These are phyloP conservation scores for Metschnikowia henanensis DNA, from an alignment of 805 yeast species.

Conservation along the genomic window DNA sequence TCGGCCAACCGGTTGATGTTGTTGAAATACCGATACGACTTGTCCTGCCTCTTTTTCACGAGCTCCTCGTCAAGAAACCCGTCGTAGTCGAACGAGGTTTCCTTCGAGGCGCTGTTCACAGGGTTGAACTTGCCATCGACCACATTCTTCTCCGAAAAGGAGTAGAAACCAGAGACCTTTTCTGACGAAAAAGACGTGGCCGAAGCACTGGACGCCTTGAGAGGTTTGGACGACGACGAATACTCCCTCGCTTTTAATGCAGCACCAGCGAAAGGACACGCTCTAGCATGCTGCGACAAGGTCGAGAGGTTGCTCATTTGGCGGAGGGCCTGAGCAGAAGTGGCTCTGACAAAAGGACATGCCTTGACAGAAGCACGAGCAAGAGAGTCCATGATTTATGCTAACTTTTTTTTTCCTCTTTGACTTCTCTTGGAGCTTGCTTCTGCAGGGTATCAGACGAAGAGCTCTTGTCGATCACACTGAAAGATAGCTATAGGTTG, in stretches of 20 bases:
- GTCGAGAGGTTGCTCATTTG: conserved; percentile 46
- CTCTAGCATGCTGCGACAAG: conserved; percentile 57
- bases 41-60: conserved; percentile 75
- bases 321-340: conserved; percentile 60
- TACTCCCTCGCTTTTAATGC: conserved; percentile 57
- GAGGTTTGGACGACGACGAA: conserved; percentile 47
- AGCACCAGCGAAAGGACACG: conserved; percentile 90
- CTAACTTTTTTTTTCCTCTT: neutral
- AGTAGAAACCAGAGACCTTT: conserved; percentile 32
- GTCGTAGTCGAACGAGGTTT: conserved; percentile 64
- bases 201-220: conserved; percentile 44
- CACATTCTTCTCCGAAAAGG: conserved; percentile 30
- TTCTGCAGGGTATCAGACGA: too few species aligned
- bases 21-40: conserved; percentile 94
- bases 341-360: conserved; percentile 79
- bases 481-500: neutral
- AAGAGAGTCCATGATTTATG: conserved; percentile 88
- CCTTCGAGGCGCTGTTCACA: conserved; percentile 39
- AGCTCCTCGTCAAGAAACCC: conserved; percentile 69
- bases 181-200: conserved; percentile 29
- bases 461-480: neutral
- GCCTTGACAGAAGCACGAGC: conserved; percentile 73
- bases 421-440: neutral
- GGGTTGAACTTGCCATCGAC: conserved; percentile 26
- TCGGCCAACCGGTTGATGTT: conserved; percentile 94